A percentile compares a stretch with the other conserved stretches of the same genome.
Conservation (phyloP, 2,329 filamentous ascomycete genomes). For the Cadophora malorum region DNA sequence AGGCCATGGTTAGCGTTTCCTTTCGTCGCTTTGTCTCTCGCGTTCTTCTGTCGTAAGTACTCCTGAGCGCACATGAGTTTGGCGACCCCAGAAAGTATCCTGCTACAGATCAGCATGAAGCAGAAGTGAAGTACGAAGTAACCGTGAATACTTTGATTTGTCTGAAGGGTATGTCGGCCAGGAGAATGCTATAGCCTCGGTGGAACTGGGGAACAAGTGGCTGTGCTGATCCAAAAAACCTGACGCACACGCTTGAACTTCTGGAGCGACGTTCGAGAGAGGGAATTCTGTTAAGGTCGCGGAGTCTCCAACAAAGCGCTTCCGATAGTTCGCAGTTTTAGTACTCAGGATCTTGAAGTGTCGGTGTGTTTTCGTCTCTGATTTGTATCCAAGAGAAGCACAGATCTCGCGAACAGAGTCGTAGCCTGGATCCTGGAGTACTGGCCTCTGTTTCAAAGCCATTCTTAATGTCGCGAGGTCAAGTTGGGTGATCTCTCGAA, state of each 20-base stretch:
- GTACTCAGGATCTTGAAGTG: constrained; percentile 6
- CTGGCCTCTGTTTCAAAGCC: background rate
- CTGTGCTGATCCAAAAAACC: background rate
- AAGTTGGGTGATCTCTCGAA: background rate
- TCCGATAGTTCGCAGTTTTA: constrained; percentile 5
- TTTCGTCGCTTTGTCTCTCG: background rate
- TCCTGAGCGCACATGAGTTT: constrained; percentile 15
- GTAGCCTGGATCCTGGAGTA: constrained; percentile 9
- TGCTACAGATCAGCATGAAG: background rate
- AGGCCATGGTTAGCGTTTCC: background rate
- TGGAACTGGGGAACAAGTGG: background rate
- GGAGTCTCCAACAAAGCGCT: background rate
- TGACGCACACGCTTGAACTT: background rate
- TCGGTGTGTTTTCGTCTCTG: background rate
- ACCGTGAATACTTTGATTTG: background rate
- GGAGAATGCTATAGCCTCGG: background rate
- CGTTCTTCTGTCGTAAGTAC: background rate
- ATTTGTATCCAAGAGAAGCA: constrained; percentile 3
- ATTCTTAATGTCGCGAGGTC: background rate
- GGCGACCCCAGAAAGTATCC: background rate
- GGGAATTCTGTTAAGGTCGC: background rate
- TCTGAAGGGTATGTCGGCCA: background rate
- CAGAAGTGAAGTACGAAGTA: background rate
- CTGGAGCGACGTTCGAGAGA: background rate
- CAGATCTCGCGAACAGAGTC: background rate